Evolutionary conservation across 2,329 filamentous ascomycete species (phyloP), one percentile per base, ranked within the genome.

Genomic region (Blastomyces gilchristii): DNA sequence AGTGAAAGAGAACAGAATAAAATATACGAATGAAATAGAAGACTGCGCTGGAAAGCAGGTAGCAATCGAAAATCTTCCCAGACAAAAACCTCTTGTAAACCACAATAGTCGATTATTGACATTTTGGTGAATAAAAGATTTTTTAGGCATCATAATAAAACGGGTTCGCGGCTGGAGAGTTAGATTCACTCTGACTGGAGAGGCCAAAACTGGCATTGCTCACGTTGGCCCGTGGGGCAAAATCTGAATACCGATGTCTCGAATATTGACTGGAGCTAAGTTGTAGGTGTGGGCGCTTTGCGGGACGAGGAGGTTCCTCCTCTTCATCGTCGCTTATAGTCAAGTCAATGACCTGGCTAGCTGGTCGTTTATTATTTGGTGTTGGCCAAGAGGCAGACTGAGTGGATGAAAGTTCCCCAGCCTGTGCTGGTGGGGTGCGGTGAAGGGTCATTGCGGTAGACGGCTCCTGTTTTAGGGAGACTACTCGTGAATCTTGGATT

Each of bases 261-360:
- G 54, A 66, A 68, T 31, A 65, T 41, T 57, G 54, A 22, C n/a
- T 54, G 31, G 49, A 25, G 12, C 7, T 57, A 66, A 37, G 69
- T 64, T 50, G 69, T 64, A 39, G 47, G 28, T 59, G 28, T 31
- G 66, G 72, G 43, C 74, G 70, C 66, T 78, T 76, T n/a, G 70
- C 53, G 58, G 74, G 69, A 39, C 71, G 70, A 31, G 67, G 64
- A n/a, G 78, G 73, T 49, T 79, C 77, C 49, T 79, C 78, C 52
- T 83, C 80, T 18, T 79, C 77, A 62, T 82, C 80, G 58, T 80
- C 81, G 67, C 80, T 83, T 16, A 77, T 75, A 3, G 81, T 83
- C 50, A 84, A 72, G 67, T 84, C 82, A 65, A 83, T 83, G n/a
- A 83, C 76, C 65, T 77, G 74, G 22, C 77, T 71, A 39, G 76